phyloP scores from a whole-genome alignment of 768 basidiomycete species.

The Lyophyllum shimeji region DNA sequence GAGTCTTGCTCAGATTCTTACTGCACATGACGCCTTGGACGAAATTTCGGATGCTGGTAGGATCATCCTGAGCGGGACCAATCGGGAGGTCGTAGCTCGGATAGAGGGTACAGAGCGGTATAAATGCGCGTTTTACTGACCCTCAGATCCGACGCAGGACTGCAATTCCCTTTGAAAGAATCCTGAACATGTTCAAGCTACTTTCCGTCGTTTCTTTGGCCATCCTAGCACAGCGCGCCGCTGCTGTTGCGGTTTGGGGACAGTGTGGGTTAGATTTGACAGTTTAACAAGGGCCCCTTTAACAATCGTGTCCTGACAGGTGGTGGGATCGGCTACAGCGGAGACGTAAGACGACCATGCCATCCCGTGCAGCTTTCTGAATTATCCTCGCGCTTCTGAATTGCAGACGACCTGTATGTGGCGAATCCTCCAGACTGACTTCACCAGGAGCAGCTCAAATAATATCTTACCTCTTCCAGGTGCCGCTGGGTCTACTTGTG shows the following conservation, averaged over 20 bases:
- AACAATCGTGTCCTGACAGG: constrained; percentile 10
- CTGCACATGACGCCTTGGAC: background rate
- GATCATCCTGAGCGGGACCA: background rate
- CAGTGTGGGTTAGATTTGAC: constrained; percentile 28
- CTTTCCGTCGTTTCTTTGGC: constrained; percentile 23
- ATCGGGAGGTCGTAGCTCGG: background rate
- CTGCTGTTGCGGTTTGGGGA: constrained; percentile 33
- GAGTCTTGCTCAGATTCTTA: background rate
- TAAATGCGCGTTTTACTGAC: constrained; percentile 1
- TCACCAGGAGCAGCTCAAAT: background rate
- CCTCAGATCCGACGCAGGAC: background rate
- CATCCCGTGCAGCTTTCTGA: background rate
- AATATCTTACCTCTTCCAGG: constrained; percentile 15
- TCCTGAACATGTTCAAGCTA: constrained; percentile 21
- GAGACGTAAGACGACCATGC: constrained; percentile 22
- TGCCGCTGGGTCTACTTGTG: constrained; percentile 32
- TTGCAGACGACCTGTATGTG: constrained; percentile 23
- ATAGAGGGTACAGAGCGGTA: background rate
- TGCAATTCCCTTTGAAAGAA: background rate
- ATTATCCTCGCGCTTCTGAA: background rate
- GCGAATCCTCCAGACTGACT: background rate
- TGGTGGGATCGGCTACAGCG: constrained; percentile 31
- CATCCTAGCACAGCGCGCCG: constrained; percentile 18
- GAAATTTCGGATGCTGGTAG: background rate
- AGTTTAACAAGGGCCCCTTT: background rate